phyloP scores from a whole-genome alignment of 805 yeast species.

The Ogataea haglerorum region DNA sequence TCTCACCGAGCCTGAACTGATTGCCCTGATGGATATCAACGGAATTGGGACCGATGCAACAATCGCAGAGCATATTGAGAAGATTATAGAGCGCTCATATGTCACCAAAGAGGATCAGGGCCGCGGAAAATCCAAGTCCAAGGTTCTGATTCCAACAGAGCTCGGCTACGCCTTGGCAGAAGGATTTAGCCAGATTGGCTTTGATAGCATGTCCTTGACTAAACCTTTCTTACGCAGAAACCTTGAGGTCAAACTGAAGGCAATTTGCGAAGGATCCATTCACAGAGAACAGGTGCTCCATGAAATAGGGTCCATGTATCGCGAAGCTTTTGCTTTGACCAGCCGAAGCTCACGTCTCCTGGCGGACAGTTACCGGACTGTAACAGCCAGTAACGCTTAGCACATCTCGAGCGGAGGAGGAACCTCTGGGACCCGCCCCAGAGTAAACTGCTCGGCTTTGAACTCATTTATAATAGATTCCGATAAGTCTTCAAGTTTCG shows the following conservation, averaged over 20 bases:
- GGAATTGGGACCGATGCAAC: constrained; percentile 99
- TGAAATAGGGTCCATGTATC: constrained; percentile 54
- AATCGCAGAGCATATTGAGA: constrained; percentile 94
- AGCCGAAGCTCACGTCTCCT: constrained; percentile 39
- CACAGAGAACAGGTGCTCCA: constrained; percentile 51
- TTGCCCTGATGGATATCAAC: constrained; percentile 91
- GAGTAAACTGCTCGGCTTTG: constrained; percentile 41
- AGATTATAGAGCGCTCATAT: constrained; percentile 66
- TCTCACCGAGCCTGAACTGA: constrained; percentile 88
- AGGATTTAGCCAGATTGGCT: constrained; percentile 78
- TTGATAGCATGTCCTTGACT: constrained; percentile 68
- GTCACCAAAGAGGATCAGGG: constrained; percentile 43
- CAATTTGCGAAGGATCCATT: constrained; percentile 63
- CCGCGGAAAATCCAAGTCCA: constrained; percentile 36
- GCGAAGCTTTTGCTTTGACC: constrained; percentile 55
- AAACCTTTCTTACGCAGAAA: constrained; percentile 84
- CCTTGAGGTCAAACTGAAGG: constrained; percentile 63
- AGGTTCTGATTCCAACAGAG: constrained; percentile 66
- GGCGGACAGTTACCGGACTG: constrained; percentile 32
- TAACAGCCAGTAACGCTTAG: constrained; percentile 18
- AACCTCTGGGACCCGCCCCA: constrained; percentile 68
- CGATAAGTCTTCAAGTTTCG: constrained; percentile 38
- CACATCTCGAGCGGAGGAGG: constrained; percentile 62
- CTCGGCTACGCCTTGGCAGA: constrained; percentile 85
- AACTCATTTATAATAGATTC: constrained; percentile 47